Base-by-base conservation (phyloP, 768 basidiomycete species). In the Boletus insuetus region DNA sequence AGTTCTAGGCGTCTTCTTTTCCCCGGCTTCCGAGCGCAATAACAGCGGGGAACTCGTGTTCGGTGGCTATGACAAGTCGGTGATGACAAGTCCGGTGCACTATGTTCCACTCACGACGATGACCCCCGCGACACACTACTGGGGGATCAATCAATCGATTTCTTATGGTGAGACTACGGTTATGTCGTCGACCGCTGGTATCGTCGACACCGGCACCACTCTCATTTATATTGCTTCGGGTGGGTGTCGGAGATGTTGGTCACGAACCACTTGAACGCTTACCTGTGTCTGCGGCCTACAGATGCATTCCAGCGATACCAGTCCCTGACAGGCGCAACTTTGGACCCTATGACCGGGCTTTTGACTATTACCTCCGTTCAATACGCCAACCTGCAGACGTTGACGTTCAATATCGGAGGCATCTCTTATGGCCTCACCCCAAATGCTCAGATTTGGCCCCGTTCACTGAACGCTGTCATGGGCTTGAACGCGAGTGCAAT, bases 141-240 rank as follows among this genome's bases (percentile, higher is more conserved):
- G 73, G 74, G 71, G 70, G 7, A 67, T 73, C 32, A 50, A 74
- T 24, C 67, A 70, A 54, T 9, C 77, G 72, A 56, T 74, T 38
- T 46, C 58, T 11, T 74, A 71, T 13, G 69, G 68, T 20, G 22
- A 41, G 0, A 51, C 56, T 3, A 61, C 55, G 5, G 58, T 73
- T 17, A 37, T 72, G 39, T 42, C 58, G 4, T 38, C 17, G 10
- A 65, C 58, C 16, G 63, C 69, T 20, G 73, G 73, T 26, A 69
- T 74, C 45, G 58, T 74, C 20, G 74, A 73, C 54, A 69, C 70
- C 0, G 73, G 73, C 14, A 70, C 64, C 45, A 66, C 67, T 3
- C 46, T 71, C 14, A 53, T 66, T 11, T 46, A 60, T 29, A 40
- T 68, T 12, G 48, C 65, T 8, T 37, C 65, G 2, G 56, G 70